Evolutionary conservation across 1,284 basidiomycete species (phyloP).

Genomic region (Salmacisia buchloeana): DNA sequence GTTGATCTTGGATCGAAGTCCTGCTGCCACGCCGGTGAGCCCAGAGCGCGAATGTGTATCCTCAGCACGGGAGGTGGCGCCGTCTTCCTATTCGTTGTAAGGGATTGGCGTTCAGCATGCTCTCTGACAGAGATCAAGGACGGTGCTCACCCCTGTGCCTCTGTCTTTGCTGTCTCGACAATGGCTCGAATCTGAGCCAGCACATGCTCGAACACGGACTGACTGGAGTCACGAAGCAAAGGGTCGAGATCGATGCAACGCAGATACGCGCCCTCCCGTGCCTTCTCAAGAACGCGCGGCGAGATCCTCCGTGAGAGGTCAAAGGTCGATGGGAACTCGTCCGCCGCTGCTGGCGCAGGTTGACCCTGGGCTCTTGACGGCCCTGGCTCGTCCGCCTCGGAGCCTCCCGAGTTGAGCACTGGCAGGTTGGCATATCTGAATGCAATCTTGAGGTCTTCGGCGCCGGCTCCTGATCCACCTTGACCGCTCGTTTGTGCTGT

Average conservation of each 20-base stretch:
- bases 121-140: not conserved
- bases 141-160: not conserved
- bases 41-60: conserved; percentile 32
- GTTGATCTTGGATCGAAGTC: conserved; percentile 9
- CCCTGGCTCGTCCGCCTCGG: too few relatives aligned
- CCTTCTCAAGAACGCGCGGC: conserved; percentile 22
- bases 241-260: conserved; percentile 15
- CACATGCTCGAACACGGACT: conserved; percentile 18
- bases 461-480: not conserved
- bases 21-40: conserved; percentile 27
- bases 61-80: conserved; percentile 32
- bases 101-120: not conserved
- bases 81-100: too few relatives aligned
- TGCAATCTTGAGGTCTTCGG: conserved; percentile 55
- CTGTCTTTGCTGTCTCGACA: conserved; percentile 6
- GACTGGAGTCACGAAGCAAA: not conserved
- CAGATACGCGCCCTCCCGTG: conserved; percentile 17
- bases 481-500: not conserved
- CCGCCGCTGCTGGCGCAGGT: conserved; percentile 33
- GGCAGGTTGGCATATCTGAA: conserved; percentile 93
- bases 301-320: conserved; percentile 59
- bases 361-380: too few relatives aligned
- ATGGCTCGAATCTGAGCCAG: conserved; percentile 21
- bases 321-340: conserved; percentile 66
- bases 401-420: conserved; percentile 61